These are phyloP conservation scores for Striga asiatica DNA, from an alignment of 257 asterid genomes.

Conservation along the genomic window DNA sequence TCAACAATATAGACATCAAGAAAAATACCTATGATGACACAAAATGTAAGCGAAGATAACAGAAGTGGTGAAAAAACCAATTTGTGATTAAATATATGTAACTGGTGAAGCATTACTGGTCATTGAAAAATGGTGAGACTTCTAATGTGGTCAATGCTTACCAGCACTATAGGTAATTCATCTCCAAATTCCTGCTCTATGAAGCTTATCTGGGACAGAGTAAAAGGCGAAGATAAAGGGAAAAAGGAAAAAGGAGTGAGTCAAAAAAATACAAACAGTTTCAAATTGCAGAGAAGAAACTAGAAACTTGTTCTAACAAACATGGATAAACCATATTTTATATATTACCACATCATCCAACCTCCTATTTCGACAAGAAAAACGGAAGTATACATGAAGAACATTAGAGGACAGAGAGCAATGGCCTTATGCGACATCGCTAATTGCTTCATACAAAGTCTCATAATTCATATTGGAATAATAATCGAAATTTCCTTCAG, in stretches of 20 bases:
- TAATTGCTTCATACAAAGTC: neutral
- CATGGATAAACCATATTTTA: neutral
- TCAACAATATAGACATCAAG: neutral
- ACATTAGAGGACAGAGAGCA: too few species aligned
- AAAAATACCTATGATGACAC: neutral
- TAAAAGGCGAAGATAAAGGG: conserved; percentile 6
- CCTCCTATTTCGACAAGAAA: neutral
- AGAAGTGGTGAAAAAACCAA: neutral
- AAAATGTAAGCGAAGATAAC: neutral
- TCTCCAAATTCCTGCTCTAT: conserved; percentile 58
- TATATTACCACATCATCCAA: too few species aligned
- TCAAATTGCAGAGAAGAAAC: neutral
- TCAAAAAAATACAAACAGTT: neutral
- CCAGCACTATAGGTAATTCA: conserved; percentile 62
- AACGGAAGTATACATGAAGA: too few species aligned
- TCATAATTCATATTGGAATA: too few species aligned
- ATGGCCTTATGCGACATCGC: neutral
- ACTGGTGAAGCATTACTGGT: neutral
- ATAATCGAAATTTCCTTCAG: neutral
- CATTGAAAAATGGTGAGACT: neutral
- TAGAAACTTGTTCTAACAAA: too few species aligned
- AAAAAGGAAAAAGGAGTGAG: neutral
- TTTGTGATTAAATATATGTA: neutral
- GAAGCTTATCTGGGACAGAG: conserved; percentile 48
- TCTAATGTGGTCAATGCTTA: conserved; percentile 19